Base-by-base conservation (phyloP, 108 stramenopile genomes). In the Cyclotella distinguenda region DNA sequence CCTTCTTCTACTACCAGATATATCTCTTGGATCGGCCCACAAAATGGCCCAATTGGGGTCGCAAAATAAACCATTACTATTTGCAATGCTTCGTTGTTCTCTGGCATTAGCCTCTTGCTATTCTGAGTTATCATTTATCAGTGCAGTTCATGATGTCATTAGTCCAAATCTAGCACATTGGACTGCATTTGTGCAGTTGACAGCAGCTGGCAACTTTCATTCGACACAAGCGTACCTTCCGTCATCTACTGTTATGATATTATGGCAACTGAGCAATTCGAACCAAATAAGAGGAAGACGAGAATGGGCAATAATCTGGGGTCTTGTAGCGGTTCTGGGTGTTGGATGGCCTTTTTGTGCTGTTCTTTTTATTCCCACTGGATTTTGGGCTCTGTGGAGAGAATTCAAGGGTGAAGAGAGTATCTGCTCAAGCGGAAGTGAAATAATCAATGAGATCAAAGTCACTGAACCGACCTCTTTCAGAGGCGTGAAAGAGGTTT, bases 301-400 rank as follows among this genome's bases (percentile, higher is more conserved):
- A 44, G 42, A 27, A 35, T 50, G 23, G 10, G 91, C 94, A 25
- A 78, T 83, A 55, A 15, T 88, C 6, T 74, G 78, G 38, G 95
- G 85, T 13, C 60, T 96, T n/a, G 6, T 84, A 10, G 89, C 95
- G 18, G 87, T 91, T 2, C 44, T 96, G 30, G 82, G 79, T 12
- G 72, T 91, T 13, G 97, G 97, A 27, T 99, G 99, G 99, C 99
- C 99, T 12, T 99, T 99, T 74, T 96, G 91, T 10, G 97, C 87
- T 2, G 65, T 95, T 33, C 59, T 98, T 30, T 96, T 97, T 80
- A 75, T 97, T 18, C 89, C 97, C 12, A 68, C 93, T 19, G 96
- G 94, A 28, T 42, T 95, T 22, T 68, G 79, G 64, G 74, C 94
- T 48, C 55, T 96, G 25, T 63, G 74, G 43, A 60, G 64, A 30